phyloP scores from a whole-genome alignment of 805 yeast species.

The Pichia ethanolica region DNA sequence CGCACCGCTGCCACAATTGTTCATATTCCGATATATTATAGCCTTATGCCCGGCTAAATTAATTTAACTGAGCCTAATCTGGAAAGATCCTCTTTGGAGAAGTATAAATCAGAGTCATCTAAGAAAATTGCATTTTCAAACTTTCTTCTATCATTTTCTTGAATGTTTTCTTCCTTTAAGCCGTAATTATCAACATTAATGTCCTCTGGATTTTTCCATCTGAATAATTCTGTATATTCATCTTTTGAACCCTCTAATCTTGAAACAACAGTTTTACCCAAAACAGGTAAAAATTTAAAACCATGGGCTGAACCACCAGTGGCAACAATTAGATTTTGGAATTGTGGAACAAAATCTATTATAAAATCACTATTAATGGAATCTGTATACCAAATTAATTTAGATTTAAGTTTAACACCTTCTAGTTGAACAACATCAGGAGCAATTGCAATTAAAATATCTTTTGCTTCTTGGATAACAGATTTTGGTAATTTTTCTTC shows the following conservation, averaged over 20 bases:
- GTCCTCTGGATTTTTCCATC: slow-evolving; percentile 14
- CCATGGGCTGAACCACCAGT: slow-evolving; percentile 22
- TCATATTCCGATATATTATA: too few relatives aligned
- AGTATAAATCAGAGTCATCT: too few relatives aligned
- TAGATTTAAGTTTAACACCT: background rate
- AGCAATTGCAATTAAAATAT: slow-evolving; percentile 9
- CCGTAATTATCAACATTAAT: slow-evolving; percentile 11
- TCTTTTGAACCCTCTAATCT: slow-evolving; percentile 7
- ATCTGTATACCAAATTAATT: slow-evolving; percentile 18
- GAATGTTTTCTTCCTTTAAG: slow-evolving; percentile 4
- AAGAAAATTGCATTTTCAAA: too few relatives aligned
- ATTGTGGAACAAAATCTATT: slow-evolving; percentile 19
- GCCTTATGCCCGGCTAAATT: too few relatives aligned
- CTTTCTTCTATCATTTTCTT: too few relatives aligned
- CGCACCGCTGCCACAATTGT: too few relatives aligned
- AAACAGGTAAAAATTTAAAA: slow-evolving; percentile 19
- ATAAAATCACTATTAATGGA: slow-evolving; percentile 19
- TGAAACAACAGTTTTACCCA: slow-evolving; percentile 15
- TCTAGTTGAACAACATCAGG: background rate
- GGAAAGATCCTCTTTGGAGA: too few relatives aligned
- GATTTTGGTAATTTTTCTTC: slow-evolving; percentile 13
- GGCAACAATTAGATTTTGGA: slow-evolving; percentile 14
- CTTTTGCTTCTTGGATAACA: slow-evolving; percentile 14
- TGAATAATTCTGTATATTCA: slow-evolving; percentile 13
- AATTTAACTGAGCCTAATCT: too few relatives aligned